A percentile compares a stretch with the other conserved stretches of the same genome.
phyloP scores from a whole-genome alignment of 73 alveolate genomes.

The Tetrahymena elliotti region DNA sequence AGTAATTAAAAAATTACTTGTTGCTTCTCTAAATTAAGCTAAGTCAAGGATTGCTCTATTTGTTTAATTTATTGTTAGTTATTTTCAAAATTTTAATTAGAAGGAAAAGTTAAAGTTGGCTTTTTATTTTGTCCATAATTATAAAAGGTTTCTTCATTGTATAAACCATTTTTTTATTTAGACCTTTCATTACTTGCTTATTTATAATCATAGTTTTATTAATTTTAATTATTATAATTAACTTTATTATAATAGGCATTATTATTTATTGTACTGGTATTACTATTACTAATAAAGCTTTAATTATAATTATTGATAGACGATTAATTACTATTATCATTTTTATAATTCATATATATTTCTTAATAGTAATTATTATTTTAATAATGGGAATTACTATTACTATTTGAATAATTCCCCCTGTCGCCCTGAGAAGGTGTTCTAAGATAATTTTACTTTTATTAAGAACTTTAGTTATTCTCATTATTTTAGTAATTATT shows the following conservation, averaged over 20 bases:
- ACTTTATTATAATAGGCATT: neutral
- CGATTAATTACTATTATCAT: neutral
- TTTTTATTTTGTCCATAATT: neutral
- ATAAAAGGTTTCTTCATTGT: neutral
- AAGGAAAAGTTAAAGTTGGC: neutral
- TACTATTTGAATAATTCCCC: neutral
- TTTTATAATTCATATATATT: neutral
- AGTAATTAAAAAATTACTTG: neutral
- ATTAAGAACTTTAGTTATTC: neutral
- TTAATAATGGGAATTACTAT: neutral
- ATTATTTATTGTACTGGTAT: neutral
- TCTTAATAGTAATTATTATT: neutral
- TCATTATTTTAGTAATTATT: neutral
- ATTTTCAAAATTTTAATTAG: neutral
- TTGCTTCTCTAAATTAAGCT: neutral
- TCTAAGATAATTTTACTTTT: neutral
- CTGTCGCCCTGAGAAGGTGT: neutral
- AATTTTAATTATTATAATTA: neutral
- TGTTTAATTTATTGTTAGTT: neutral
- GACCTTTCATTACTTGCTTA: neutral
- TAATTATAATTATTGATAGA: neutral
- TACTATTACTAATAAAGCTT: neutral
- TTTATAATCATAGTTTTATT: neutral
- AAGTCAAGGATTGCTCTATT: neutral
- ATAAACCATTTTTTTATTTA: neutral